Evolutionary conservation across 1,284 basidiomycete genomes (phyloP), one percentile per base, ranked within the genome.

Genomic region (Fomes fomentarius): DNA sequence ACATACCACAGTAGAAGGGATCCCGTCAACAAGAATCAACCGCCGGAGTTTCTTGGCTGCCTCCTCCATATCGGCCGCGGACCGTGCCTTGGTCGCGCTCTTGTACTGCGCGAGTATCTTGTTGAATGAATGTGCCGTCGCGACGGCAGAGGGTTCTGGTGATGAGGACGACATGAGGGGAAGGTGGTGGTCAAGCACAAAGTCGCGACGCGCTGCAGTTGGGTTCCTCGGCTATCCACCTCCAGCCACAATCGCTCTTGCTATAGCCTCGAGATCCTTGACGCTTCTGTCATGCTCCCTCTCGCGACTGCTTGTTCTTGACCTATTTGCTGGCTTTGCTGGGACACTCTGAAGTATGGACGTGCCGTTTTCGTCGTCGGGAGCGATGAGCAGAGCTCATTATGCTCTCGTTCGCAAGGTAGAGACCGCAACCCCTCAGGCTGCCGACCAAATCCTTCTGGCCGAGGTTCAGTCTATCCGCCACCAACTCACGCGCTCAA

Each of bases 1-100:
- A 63, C 69, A 28, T 51, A 89, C 89, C 41, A 77, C 74, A 45
- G 76, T 69, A 9, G 89, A 87, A 24, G 93, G 93, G 49, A 96
- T 92, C 14, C 93, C 92, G 61, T 95, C 93, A 17, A 94, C 89
- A 31, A 96, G 80, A 43, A 96, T 93, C 71, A 94, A 76, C 21
- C 93, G 79, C 45, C 93, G 76, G 48, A 96, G 73, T 69, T 91
- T 92, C 72, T 91, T 93, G 17, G 88, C 79, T 21, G 85, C 85
- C 68, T 95, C 93, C 35, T 91, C 87, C 31, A 87, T 75, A 59
- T 94, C 91, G 37, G 79, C 76, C 15, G 84, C 74, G 9, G 83
- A 79, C 47, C 87, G 81, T 62, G 82, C 76, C 69, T 83, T 88
- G 11, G 85, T 82, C 2, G 71, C 69, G 15, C 76, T 70, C 63